phyloP scores from a whole-genome alignment of 2,329 filamentous ascomycete genomes.

The Phyllosticta citribraziliensis region DNA sequence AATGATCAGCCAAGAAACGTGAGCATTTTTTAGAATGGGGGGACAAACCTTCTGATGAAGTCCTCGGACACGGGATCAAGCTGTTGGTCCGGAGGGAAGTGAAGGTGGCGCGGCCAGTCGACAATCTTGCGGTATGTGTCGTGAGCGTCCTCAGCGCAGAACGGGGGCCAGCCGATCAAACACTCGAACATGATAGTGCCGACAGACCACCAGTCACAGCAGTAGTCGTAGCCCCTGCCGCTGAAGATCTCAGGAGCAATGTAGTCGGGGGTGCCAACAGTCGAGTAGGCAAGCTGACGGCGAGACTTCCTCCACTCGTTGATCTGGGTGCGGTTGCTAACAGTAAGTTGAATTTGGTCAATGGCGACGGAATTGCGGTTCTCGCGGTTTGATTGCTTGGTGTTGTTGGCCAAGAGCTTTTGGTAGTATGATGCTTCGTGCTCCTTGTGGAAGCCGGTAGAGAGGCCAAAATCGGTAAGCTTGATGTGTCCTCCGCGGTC shows the following conservation, averaged over 20 bases:
- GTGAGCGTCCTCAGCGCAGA: slow-evolving; percentile 94
- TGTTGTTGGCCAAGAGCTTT: slow-evolving; percentile 69
- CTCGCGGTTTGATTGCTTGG: slow-evolving; percentile 36
- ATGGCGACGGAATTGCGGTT: slow-evolving; percentile 92
- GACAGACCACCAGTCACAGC: slow-evolving; percentile 98
- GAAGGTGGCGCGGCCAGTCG: slow-evolving; percentile 91
- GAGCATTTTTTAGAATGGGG: neutral
- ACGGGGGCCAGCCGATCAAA: slow-evolving; percentile 95
- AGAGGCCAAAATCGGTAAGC: slow-evolving; percentile 94
- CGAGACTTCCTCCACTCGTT: slow-evolving; percentile 98
- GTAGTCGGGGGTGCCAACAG: slow-evolving; percentile 95
- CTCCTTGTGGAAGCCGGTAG: slow-evolving; percentile 93
- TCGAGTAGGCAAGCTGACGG: slow-evolving; percentile 93
- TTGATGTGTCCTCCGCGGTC: slow-evolving; percentile 96
- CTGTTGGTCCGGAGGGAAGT: slow-evolving; percentile 92
- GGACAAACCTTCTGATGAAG: slow-evolving; percentile 71
- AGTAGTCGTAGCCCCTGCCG: slow-evolving; percentile 88
- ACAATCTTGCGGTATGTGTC: slow-evolving; percentile 99
- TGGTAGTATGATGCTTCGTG: slow-evolving; percentile 99
- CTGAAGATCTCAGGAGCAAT: slow-evolving; percentile 98
- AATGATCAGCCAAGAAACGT: slow-evolving; percentile 16
- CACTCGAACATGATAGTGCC: slow-evolving; percentile 99
- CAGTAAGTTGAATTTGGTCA: slow-evolving; percentile 95
- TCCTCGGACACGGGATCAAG: slow-evolving; percentile 83
- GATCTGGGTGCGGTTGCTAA: slow-evolving; percentile 94